Evolutionary conservation across 148 eudicot species (phyloP), one percentile per base, ranked within the genome.

Genomic region (Simmondsia chinensis): DNA sequence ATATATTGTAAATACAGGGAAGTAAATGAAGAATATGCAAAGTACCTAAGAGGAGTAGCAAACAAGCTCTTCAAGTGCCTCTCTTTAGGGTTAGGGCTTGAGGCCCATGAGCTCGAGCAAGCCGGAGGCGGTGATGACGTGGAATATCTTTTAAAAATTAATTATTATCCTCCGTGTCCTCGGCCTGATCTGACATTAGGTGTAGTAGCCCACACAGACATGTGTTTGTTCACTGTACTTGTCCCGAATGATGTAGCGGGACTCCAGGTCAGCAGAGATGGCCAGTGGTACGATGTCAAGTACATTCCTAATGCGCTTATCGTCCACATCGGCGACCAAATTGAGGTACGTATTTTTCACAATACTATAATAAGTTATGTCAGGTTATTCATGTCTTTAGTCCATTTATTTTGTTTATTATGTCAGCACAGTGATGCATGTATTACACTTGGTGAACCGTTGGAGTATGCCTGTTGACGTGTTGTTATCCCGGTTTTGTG

Each of bases 121-220:
- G 77, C 66, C 2, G 48, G 28, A 2, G 87, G 91, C 0, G 80
- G 91, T n/a, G 86, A 75, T 0, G 83, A 78, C 5, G 2, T 78
- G 22, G 45, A 52, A 13, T 81, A 77, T 46, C 13, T 68, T 10
- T 33, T 82, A 59, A 85, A 85, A 64, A 77, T 85, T 7, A 86
- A 86, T 18, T 78, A 75, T 42, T 86, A 86, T 48, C 95, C 95
- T 11, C 83, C 86, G 19, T 86, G 95, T 30, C 95, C 91, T 5
- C 69, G 87, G 12, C 95, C 91, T 7, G 91, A 86, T 19, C 47
- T 86, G 19, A 81, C 82, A 2, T 69, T 81, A 1, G 95, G 95
- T 3, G 87, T 86, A 22, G 57, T 26, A 12, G 74, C 91, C 0
- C 95, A 86, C 40, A 75, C 83, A 2, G 95, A 86, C 33, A 43